Conservation (phyloP, 1,284 basidiomycete genomes). For the Fomitopsis pinicola region DNA sequence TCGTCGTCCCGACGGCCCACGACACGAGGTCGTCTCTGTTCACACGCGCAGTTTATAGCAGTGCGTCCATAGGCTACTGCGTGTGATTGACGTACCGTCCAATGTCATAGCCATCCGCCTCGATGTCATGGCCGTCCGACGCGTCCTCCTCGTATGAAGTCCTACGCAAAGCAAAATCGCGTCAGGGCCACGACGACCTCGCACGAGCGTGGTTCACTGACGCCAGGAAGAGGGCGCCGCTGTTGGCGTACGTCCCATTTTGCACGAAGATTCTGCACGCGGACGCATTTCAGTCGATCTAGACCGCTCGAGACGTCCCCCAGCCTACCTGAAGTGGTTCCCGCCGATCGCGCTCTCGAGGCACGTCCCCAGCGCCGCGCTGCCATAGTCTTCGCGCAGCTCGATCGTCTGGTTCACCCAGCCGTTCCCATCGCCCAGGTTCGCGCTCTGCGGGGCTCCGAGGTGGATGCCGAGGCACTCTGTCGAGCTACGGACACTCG, state of each 20-base stretch:
- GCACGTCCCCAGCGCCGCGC: constrained; percentile 53
- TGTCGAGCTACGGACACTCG: constrained; percentile 42
- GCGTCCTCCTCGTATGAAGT: constrained; percentile 57
- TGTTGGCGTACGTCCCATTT: constrained; percentile 57
- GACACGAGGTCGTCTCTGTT: constrained; percentile 41
- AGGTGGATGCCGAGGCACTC: constrained; percentile 71
- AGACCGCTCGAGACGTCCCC: neutral
- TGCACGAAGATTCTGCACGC: constrained; percentile 63
- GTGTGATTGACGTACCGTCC: constrained; percentile 33
- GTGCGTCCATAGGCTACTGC: neutral
- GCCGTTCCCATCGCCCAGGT: constrained; percentile 69
- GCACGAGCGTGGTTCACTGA: constrained; percentile 28
- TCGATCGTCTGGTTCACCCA: constrained; percentile 59
- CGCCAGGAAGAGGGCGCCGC: constrained; percentile 68
- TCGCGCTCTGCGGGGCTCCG: constrained; percentile 59
- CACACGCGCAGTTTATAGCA: no score
- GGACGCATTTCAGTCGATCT: neutral
- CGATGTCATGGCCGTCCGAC: constrained; percentile 43
- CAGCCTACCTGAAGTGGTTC: constrained; percentile 56
- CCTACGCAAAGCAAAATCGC: constrained; percentile 24
- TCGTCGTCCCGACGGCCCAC: constrained; percentile 39
- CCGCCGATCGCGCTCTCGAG: constrained; percentile 60
- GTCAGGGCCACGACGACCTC: neutral
- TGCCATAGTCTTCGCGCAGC: constrained; percentile 64
- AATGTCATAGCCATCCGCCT: constrained; percentile 51